phyloP scores from a whole-genome alignment of 345 rosid species.

The Nephelium lappaceum region DNA sequence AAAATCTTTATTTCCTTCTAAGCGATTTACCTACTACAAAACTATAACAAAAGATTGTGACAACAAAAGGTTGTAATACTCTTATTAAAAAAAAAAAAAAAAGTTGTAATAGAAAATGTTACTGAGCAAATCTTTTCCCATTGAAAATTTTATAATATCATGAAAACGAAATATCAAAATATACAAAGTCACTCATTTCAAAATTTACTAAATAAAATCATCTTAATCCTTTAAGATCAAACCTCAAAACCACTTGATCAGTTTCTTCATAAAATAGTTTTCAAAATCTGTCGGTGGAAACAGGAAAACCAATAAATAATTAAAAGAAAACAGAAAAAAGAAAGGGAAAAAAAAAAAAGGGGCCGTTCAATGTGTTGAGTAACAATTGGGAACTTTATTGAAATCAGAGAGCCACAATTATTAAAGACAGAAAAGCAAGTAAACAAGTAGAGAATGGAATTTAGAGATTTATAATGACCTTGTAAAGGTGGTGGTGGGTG shows the following conservation, averaged over 20 bases:
- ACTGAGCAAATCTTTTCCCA: too few species aligned
- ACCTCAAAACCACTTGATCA: not conserved
- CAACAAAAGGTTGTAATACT: too few species aligned
- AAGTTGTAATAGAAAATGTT: too few species aligned
- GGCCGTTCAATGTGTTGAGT: not conserved
- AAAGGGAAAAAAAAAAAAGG: not conserved
- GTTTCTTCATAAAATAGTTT: not conserved
- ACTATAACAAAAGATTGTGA: too few species aligned
- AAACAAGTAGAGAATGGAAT: not conserved
- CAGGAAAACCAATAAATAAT: not conserved
- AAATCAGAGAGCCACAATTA: not conserved
- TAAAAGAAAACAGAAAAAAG: not conserved
- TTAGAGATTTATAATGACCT: not conserved
- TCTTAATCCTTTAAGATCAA: not conserved
- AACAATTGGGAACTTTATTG: not conserved
- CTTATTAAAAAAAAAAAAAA: too few species aligned
- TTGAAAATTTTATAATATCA: too few species aligned
- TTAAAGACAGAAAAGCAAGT: conserved; percentile 10
- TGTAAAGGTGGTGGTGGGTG: conserved; percentile 12
- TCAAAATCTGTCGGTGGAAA: not conserved
- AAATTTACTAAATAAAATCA: too few species aligned
- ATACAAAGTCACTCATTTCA: too few species aligned
- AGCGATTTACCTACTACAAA: too few species aligned
- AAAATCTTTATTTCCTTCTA: too few species aligned
- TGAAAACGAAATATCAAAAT: too few species aligned